These are phyloP conservation scores for Fagopyrum tataricum DNA, from an alignment of 148 eudicot species.

Conservation along the genomic window DNA sequence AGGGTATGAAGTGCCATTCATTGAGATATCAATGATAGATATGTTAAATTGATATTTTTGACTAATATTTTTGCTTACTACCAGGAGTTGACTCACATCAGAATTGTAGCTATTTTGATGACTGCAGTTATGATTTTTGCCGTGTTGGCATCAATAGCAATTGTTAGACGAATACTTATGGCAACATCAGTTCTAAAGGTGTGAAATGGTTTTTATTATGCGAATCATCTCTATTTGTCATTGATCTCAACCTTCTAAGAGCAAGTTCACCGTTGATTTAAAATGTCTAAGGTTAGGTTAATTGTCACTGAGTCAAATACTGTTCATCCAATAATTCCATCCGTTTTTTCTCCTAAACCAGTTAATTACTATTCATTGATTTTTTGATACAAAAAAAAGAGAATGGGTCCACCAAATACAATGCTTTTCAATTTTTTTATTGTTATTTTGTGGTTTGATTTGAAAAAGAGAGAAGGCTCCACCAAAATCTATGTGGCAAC, in stretches of 20 bases:
- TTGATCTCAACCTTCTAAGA: not conserved
- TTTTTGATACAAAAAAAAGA: no score
- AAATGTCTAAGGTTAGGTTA: no score
- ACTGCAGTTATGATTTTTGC: slow-evolving; percentile 64
- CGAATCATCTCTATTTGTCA: not conserved
- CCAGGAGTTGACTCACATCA: slow-evolving; percentile 84
- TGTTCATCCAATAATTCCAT: no score
- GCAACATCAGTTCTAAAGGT: slow-evolving; percentile 97
- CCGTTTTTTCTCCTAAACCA: no score
- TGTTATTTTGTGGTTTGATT: no score
- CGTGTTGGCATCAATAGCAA: slow-evolving; percentile 77
- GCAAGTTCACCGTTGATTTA: no score
- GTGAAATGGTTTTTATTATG: not conserved
- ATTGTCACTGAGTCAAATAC: no score
- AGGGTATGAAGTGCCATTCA: slow-evolving; percentile 45
- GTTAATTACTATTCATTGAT: no score
- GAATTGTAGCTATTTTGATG: slow-evolving; percentile 71
- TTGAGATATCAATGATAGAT: not conserved
- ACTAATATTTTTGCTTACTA: slow-evolving; percentile 16
- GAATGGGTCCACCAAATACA: no score
- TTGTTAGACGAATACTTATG: slow-evolving; percentile 91
- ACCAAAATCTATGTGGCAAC: no score
- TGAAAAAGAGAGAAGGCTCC: no score
- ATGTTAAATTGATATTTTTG: not conserved
- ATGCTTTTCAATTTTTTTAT: no score